Percentiles rank a stretch among this genome's conserved stretches.
These are phyloP conservation scores for Ilex aquifolium DNA, from an alignment of 257 asterid genomes.

Conservation along the genomic window DNA sequence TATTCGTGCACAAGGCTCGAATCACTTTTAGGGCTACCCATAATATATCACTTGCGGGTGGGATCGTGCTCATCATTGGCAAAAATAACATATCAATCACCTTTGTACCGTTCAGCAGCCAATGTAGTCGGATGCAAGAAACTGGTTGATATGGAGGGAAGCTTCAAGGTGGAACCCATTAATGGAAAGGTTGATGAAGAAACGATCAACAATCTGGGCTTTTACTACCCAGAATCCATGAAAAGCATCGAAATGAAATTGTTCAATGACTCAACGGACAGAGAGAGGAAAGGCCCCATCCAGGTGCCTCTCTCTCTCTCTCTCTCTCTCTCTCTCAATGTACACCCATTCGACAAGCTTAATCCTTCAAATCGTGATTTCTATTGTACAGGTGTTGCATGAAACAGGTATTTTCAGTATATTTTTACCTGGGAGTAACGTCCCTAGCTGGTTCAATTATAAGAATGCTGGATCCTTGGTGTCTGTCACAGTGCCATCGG, in stretches of 20 bases:
- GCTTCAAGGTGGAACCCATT: too few relatives aligned
- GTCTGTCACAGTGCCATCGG: not conserved
- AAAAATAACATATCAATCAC: not conserved
- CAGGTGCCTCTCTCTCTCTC: too few relatives aligned
- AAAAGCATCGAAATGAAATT: too few relatives aligned
- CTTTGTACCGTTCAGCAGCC: too few relatives aligned
- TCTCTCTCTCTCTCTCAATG: not conserved
- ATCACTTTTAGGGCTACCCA: not conserved
- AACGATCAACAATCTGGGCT: too few relatives aligned
- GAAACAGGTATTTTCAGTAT: not conserved
- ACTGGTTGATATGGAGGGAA: not conserved
- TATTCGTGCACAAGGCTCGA: conserved; percentile 10
- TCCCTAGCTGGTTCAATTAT: not conserved
- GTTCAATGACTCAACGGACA: not conserved
- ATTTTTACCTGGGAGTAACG: not conserved
- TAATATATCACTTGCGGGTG: too few relatives aligned
- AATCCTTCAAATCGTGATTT: too few relatives aligned
- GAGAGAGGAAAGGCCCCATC: not conserved
- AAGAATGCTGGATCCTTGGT: not conserved
- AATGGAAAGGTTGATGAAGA: too few relatives aligned
- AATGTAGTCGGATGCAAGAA: too few relatives aligned
- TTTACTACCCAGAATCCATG: conserved; percentile 1
- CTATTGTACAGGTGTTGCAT: not conserved
- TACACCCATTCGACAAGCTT: too few relatives aligned
- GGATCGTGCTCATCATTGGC: too few relatives aligned